Conservation (phyloP, 1,139 yeast species). For the Pichia sp. region DNA sequence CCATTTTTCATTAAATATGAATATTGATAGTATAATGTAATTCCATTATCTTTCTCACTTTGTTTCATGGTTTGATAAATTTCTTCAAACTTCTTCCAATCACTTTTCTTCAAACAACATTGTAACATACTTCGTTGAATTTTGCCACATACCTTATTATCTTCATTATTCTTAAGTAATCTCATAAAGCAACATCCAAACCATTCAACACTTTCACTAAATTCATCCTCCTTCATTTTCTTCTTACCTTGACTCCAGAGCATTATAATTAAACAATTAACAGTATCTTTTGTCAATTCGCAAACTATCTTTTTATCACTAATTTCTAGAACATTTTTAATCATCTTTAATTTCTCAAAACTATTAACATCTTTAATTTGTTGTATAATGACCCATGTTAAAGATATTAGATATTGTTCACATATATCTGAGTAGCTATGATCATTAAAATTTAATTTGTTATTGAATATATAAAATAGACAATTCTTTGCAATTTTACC, state of each 20-base stretch:
- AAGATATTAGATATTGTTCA: conserved; percentile 18
- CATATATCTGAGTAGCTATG: conserved; percentile 8
- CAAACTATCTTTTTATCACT: conserved; percentile 25
- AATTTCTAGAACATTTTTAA: conserved; percentile 20
- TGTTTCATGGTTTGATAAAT: conserved; percentile 18
- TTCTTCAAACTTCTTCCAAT: conserved; percentile 16
- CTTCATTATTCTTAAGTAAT: conserved; percentile 18
- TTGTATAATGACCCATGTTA: conserved; percentile 22
- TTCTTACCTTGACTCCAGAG: conserved; percentile 32
- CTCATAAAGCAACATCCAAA: conserved; percentile 25
- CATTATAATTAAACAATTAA: conserved; percentile 26
- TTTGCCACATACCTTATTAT: conserved; percentile 25
- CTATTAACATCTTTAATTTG: conserved; percentile 17
- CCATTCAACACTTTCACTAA: conserved; percentile 26
- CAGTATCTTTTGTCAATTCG: conserved; percentile 21
- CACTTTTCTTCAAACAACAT: conserved; percentile 19
- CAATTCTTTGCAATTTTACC: conserved; percentile 27
- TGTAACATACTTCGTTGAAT: conserved; percentile 28
- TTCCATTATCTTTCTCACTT: conserved; percentile 16
- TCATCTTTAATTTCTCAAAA: conserved; percentile 11
- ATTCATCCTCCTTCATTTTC: conserved; percentile 17
- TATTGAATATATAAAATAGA: conserved; percentile 27
- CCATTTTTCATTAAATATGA: conserved; percentile 8
- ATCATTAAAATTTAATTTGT: conserved; percentile 17
- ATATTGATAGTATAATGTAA: conserved; percentile 29